Evolutionary conservation across 1,284 basidiomycete genomes (phyloP).

Genomic region (Pterulicium gracile): DNA sequence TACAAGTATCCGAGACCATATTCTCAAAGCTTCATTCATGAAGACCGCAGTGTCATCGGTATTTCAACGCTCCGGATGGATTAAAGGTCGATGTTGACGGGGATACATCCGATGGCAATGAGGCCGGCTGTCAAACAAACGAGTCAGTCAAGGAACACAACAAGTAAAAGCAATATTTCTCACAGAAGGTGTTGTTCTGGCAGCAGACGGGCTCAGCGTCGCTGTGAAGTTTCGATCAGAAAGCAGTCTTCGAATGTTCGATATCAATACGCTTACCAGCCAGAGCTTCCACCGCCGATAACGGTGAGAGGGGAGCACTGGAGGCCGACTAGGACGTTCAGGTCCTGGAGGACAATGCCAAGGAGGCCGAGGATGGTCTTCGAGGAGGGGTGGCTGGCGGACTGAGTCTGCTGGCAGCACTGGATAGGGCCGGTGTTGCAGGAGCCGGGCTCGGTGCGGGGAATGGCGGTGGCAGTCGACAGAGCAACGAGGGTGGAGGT

Average conservation of each 20-base stretch:
- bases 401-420: conserved; percentile 10
- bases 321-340: conserved; percentile 3
- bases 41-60: too few species aligned
- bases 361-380: not conserved
- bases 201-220: conserved; percentile 7
- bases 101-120: conserved; percentile 1
- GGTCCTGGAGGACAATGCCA: conserved; percentile 1
- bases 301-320: not conserved
- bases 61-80: too few species aligned
- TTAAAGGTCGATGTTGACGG: conserved; percentile 9
- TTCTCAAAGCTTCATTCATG: too few species aligned
- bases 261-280: not conserved
- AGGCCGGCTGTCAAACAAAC: not conserved
- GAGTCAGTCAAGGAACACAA: not conserved
- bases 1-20: too few species aligned
- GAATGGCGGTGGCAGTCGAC: conserved; percentile 13
- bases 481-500: conserved; percentile 11
- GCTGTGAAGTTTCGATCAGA: too few species aligned
- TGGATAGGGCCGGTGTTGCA: conserved; percentile 12
- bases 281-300: not conserved
- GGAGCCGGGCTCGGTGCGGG: conserved; percentile 2
- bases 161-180: conserved; percentile 1
- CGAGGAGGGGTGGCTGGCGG: not conserved
- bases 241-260: too few species aligned
- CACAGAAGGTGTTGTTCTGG: conserved; percentile 7